phyloP scores from a whole-genome alignment of 2,329 filamentous ascomycete species.

The Pseudopyrenochaeta lycopersici region DNA sequence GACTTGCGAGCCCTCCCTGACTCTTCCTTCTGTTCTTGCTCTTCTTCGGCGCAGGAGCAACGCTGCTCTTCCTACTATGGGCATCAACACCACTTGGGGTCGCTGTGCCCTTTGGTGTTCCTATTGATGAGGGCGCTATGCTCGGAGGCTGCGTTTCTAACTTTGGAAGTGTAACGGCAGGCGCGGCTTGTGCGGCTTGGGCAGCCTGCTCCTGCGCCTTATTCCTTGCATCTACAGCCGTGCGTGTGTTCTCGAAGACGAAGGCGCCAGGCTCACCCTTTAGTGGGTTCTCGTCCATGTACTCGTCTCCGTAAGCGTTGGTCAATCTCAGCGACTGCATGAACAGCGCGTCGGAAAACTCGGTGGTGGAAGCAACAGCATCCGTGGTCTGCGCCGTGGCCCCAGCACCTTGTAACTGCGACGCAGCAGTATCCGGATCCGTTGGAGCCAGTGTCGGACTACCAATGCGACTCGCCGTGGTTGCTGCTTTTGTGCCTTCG shows the following conservation, averaged over 20 bases:
- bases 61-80: constrained; percentile 35
- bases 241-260: constrained; percentile 60
- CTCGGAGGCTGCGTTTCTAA: constrained; percentile 33
- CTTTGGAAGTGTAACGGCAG: constrained; percentile 19
- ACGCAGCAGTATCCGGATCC: constrained; percentile 33
- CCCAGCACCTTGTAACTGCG: constrained; percentile 31
- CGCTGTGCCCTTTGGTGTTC: constrained; percentile 36
- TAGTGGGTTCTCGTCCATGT: constrained; percentile 70
- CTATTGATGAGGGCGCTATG: constrained; percentile 35
- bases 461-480: constrained; percentile 36
- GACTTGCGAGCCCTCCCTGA: constrained; percentile 43
- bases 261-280: constrained; percentile 71
- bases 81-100: constrained; percentile 26
- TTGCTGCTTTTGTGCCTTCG: constrained; percentile 46
- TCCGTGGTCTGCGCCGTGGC: constrained; percentile 17
- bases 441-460: constrained; percentile 40
- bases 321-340: constrained; percentile 61
- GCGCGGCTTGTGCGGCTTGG: constrained; percentile 19
- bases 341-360: constrained; percentile 47
- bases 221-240: constrained; percentile 53
- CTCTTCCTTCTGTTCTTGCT: constrained; percentile 50
- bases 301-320: constrained; percentile 66
- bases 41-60: constrained; percentile 35
- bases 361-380: constrained; percentile 23
- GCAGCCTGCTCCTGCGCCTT: constrained; percentile 44